phyloP scores from a whole-genome alignment of 2,329 filamentous ascomycete genomes.

The Ophiosphaerella korrae region DNA sequence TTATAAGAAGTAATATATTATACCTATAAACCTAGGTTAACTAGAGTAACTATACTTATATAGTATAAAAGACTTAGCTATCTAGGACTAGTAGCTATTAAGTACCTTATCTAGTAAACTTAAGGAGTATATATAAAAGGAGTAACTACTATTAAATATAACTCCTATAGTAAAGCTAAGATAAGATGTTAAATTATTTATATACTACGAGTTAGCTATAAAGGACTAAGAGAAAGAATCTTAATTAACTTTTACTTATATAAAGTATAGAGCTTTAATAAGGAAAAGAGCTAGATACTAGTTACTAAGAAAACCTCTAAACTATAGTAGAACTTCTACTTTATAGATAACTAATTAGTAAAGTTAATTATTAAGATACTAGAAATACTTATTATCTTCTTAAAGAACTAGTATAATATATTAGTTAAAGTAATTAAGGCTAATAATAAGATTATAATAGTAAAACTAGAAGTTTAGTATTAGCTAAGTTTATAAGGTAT shows the following conservation, averaged over 20 bases:
- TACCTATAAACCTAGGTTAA: no score
- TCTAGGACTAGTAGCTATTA: neutral
- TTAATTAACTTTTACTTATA: neutral
- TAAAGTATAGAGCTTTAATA: no score
- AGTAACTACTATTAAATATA: neutral
- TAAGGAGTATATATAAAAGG: no score
- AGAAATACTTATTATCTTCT: no score
- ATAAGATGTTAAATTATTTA: neutral
- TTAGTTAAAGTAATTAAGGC: slow-evolving; percentile 3
- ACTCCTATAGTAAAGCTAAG: neutral
- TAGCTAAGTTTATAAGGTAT: no score
- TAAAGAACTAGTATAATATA: neutral
- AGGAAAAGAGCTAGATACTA: no score
- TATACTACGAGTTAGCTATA: neutral
- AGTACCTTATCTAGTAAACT: neutral
- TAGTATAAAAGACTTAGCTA: neutral
- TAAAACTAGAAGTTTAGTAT: no score
- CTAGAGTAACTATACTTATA: neutral
- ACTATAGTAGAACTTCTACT: no score
- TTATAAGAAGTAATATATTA: neutral
- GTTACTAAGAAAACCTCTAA: no score
- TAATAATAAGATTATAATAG: no score
- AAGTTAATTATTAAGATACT: no score
- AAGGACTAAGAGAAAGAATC: neutral
- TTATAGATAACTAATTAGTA: neutral